Percentiles rank a stretch among this genome's conserved stretches.
Conservation (phyloP, 306 rosid species). For the Quercus engelmannii region DNA sequence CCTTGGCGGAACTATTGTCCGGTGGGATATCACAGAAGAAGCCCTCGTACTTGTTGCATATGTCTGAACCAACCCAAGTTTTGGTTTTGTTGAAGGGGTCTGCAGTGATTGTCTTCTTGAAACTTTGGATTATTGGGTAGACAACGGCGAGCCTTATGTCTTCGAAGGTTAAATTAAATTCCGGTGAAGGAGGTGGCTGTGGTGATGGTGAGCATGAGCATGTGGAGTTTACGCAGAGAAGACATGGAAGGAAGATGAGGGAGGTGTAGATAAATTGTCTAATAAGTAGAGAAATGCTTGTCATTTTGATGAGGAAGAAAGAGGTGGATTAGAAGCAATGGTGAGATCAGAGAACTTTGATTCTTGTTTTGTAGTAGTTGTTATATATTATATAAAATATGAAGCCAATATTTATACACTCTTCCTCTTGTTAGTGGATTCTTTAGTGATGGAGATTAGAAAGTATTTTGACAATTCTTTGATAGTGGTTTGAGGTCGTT, state of each 20-base stretch:
- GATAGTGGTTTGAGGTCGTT: slow-evolving; percentile 1
- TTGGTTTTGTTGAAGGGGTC: slow-evolving; percentile 41
- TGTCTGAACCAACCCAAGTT: slow-evolving; percentile 44
- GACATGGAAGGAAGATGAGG: slow-evolving; percentile 19
- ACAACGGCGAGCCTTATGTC: slow-evolving; percentile 34
- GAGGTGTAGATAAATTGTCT: not conserved
- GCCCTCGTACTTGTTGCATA: slow-evolving; percentile 38
- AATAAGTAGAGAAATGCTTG: slow-evolving; percentile 14
- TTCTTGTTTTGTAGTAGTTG: slow-evolving; percentile 22
- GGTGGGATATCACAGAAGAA: slow-evolving; percentile 48
- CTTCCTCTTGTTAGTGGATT: slow-evolving; percentile 7
- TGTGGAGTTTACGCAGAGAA: slow-evolving; percentile 18
- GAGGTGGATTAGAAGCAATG: slow-evolving; percentile 2
- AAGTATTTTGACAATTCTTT: not conserved
- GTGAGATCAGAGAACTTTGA: slow-evolving; percentile 10
- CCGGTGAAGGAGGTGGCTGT: slow-evolving; percentile 16
- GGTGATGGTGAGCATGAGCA: slow-evolving; percentile 6
- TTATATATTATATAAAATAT: not conserved
- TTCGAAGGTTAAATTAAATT: slow-evolving; percentile 27
- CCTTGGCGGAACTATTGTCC: slow-evolving; percentile 24
- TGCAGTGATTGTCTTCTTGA: slow-evolving; percentile 37
- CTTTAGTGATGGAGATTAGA: not conserved
- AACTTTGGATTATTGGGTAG: slow-evolving; percentile 35
- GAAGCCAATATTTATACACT: not conserved
- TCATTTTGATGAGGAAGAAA: not conserved